These are phyloP conservation scores for Ustilago shanxiensis DNA, from an alignment of 1,284 basidiomycete genomes.

Conservation along the genomic window DNA sequence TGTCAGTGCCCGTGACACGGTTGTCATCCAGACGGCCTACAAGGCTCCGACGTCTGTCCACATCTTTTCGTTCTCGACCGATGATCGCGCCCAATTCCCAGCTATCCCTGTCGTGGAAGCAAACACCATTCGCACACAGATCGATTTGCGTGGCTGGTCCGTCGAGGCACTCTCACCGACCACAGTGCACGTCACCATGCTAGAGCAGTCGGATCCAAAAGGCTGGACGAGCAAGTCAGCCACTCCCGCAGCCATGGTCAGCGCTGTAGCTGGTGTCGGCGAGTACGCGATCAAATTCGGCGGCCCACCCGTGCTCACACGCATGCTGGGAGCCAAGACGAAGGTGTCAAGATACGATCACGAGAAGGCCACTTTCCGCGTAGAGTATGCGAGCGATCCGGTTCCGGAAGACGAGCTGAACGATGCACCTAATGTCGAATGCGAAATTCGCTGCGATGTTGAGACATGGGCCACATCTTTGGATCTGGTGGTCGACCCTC, in stretches of 20 bases:
- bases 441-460: conserved; percentile 92
- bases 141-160: conserved; percentile 96
- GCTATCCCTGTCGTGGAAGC: conserved; percentile 78
- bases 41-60: conserved; percentile 93
- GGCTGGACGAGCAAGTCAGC: conserved; percentile 96
- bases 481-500: conserved; percentile 93
- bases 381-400: conserved; percentile 82
- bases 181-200: conserved; percentile 90
- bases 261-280: conserved; percentile 84
- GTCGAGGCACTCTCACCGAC: conserved; percentile 95
- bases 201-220: conserved; percentile 97
- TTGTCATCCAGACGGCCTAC: conserved; percentile 94
- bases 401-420: conserved; percentile 24
- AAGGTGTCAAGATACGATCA: conserved; percentile 85
- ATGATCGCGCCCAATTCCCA: conserved; percentile 87
- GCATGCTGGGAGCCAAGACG: conserved; percentile 82
- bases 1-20: conserved; percentile 81
- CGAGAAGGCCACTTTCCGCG: conserved; percentile 82
- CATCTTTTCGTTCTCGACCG: conserved; percentile 93
- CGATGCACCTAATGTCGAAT: conserved; percentile 79
- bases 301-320: conserved; percentile 88
- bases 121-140: conserved; percentile 88
- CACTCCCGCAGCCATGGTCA: conserved; percentile 85
- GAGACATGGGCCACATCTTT: conserved; percentile 90
- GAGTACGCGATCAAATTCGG: conserved; percentile 94